These are phyloP conservation scores for Stereum hirsutum DNA, from an alignment of 1,284 basidiomycete species.

Conservation along the genomic window DNA sequence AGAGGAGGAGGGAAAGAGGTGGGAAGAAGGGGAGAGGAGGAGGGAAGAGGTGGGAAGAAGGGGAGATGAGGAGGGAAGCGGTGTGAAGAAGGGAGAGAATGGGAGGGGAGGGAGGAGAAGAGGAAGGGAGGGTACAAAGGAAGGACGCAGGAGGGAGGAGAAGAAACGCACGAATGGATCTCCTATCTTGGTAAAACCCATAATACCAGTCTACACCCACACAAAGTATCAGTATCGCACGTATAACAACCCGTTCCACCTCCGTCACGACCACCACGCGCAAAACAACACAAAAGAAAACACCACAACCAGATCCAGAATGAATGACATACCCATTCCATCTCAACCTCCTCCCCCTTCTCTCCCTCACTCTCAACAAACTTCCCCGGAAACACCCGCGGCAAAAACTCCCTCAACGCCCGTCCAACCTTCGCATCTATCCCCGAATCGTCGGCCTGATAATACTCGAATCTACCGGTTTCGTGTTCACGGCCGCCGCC, in stretches of 20 bases:
- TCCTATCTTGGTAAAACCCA: conserved; percentile 59
- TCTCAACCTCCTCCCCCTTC: conserved; percentile 39
- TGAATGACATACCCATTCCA: conserved; percentile 57
- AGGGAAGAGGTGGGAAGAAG: too few species aligned
- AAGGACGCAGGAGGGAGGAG: neutral
- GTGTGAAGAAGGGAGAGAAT: too few species aligned
- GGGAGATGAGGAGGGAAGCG: too few species aligned
- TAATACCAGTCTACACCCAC: conserved; percentile 61
- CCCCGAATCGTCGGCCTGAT: conserved; percentile 52
- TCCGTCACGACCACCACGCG: too few species aligned
- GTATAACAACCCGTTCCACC: neutral
- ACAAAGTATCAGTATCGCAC: neutral
- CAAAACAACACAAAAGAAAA: neutral
- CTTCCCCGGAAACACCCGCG: conserved; percentile 44
- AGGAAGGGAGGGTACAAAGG: neutral
- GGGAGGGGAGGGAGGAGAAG: too few species aligned
- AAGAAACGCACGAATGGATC: conserved; percentile 58
- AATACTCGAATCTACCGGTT: conserved; percentile 35
- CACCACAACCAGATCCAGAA: conserved; percentile 4
- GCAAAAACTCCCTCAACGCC: conserved; percentile 48
- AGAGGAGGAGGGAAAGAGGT: too few species aligned
- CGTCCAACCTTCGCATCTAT: conserved; percentile 38
- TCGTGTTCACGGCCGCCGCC: conserved; percentile 59
- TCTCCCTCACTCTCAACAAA: conserved; percentile 32
- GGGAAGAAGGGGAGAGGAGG: too few species aligned